Base-by-base conservation (phyloP, 257 asterid species). In the Marsdenia floribunda region DNA sequence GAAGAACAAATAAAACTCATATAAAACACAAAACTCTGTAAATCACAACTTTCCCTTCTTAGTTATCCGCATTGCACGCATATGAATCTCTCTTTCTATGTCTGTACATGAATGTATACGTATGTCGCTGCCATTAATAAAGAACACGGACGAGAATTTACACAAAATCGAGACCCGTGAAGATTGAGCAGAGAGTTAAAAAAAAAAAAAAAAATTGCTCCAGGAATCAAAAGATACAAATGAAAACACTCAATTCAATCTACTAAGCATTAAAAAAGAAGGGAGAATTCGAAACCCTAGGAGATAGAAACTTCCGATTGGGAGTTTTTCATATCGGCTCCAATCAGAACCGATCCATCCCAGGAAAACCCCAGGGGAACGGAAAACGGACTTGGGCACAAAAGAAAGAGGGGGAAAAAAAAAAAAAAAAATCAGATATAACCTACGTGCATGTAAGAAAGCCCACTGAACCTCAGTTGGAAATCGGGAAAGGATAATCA, bases 401-500 rank as follows among this genome's bases (percentile, higher is more conserved):
- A 66, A 21, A 29, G 33, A 29, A 29, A 29, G 1, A 29, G 33
- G 33, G 33, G 33, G 33, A 1, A n/a, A n/a, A n/a, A n/a, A n/a
- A n/a, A n/a, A n/a, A n/a, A n/a, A n/a, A n/a, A n/a, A n/a, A 55
- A 75, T 52, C 73, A 26, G 12, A 44, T 44, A 7, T 0, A 2
- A 16, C 24, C 8, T 59, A 47, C 4, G n/a, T 8, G 12, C 8
- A 11, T 22, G 1, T 12, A 5, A 71, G 46, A 6, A 40, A 47
- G 29, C 33, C 42, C 22, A 33, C 47, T 15, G 58, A 10, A 55
- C 24, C 12, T 49, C 14, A 4, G 71, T 5, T 33, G 3, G 60
- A 52, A 72, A 70, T 70, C 79, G 70, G 74, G 44, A 75, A 38
- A 73, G 76, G 76, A 53, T 7, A n/a, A 70, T 14, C 59, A 50